Base-by-base conservation (phyloP, 2,329 filamentous ascomycete species). In the Fusarium udum region DNA sequence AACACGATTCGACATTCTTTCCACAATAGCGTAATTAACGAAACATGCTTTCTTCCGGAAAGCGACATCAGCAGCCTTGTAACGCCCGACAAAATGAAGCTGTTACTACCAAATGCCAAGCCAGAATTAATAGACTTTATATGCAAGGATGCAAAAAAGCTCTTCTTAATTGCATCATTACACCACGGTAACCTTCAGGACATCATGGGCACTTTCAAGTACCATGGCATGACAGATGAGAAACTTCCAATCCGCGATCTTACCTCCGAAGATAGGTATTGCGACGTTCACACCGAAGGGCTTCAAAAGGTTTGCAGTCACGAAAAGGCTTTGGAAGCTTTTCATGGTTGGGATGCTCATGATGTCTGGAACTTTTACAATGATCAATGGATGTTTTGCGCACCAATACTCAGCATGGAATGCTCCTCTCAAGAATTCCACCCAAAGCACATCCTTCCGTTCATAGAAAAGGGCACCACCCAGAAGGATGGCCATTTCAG, bases 401-500 rank as follows among this genome's bases (percentile, higher is more conserved):
- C 62, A 0, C 69, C 69, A 20, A 37, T 63, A 4, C 51, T 71
- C 43, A 31, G 9, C 7, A 49, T 52, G n/a, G 32, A 4, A 5
- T 28, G 36, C 4, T 51, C 46, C 3, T 42, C 16, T 9, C 45
- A 62, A 20, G 20, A 34, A 7, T 31, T 73, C 6, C 46, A 67
- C 5, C 16, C 55, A 3, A 58, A 31, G 4, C 59, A 42, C 24
- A 48, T 58, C 3, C 37, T 74, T 0, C 71, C 71, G 5, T 64
- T 71, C 31, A 63, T 59, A 9, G 34, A 28, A 1, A 48, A 57
- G 14, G 40, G 52, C 2, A n/a, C 18, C 0, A 24, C 37, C 32
- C 46, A 40, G 1, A 67, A 58, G 24, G 67, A 48, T 9, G 71
- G 71, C 16, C 60, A 74, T n/a, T 74, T 74, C 32, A 73, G 71